These are phyloP conservation scores for Tylopilus vinaceipallidus DNA, from an alignment of 768 basidiomycete genomes.

Conservation along the genomic window DNA sequence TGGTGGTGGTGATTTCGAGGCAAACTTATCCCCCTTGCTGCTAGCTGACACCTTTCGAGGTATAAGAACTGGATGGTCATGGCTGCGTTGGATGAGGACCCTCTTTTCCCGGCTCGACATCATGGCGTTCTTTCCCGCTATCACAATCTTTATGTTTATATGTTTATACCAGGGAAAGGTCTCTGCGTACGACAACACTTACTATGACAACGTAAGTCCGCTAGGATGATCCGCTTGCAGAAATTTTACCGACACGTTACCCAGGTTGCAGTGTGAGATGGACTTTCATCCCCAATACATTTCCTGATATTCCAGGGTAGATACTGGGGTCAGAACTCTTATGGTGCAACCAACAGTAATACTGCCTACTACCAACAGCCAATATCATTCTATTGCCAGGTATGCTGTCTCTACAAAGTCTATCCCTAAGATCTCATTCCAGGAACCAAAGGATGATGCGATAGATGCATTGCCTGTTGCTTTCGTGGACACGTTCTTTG, in stretches of 20 bases:
- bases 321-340: constrained; percentile 78
- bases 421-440: constrained; percentile 3
- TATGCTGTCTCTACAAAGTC: constrained; percentile 22
- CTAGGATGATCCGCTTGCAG: background rate
- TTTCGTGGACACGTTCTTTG: constrained; percentile 67
- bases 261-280: constrained; percentile 55
- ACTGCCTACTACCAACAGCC: constrained; percentile 57
- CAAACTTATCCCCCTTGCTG: background rate
- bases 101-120: background rate
- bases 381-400: constrained; percentile 64
- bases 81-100: background rate
- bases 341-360: constrained; percentile 55
- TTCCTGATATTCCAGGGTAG: constrained; percentile 31
- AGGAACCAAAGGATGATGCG: constrained; percentile 49
- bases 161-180: constrained; percentile 17
- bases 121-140: constrained; percentile 11
- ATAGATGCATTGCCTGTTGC: constrained; percentile 70
- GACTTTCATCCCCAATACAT: background rate
- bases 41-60: background rate
- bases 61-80: constrained; percentile 18
- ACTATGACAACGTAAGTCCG: constrained; percentile 61
- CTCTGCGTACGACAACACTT: constrained; percentile 51
- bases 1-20: constrained; percentile 3
- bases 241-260: constrained; percentile 5
- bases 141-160: constrained; percentile 2